Evolutionary conservation across 352 stramenopile genomes (phyloP), one percentile per base, ranked within the genome.

Genomic region (Aphanomyces astaci): DNA sequence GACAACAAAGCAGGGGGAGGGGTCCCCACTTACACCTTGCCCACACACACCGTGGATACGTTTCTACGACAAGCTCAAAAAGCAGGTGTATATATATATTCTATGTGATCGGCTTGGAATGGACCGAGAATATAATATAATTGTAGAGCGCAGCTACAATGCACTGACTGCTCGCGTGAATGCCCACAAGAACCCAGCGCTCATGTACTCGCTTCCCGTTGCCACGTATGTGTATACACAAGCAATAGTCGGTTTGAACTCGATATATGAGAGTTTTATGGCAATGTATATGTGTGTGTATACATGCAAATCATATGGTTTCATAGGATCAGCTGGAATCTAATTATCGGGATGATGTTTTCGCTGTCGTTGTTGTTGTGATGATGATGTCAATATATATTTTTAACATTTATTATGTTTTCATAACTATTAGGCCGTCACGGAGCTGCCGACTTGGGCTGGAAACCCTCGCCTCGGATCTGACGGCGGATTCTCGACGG

Each of bases 181-280:
- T 10, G n/a, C 19, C 5, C 39, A 48, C 15, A 67, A 67, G 25
- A 59, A 67, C 15, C 36, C 60, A 15, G 43, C 22, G 13, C 48
- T 28, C 11, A 67, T 56, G 39, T 67, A 67, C 33, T 30, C 60
- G 25, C 36, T 67, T 15, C 60, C 60, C 5, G 52, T 67, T 17
- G 60, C 60, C n/a, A 39, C 27, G 60, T 67, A 31, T 27, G 51
- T n/a, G n/a, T n/a, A n/a, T n/a, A n/a, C n/a, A n/a, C n/a, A n/a
- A n/a, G n/a, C n/a, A n/a, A n/a, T n/a, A n/a, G n/a, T n/a, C n/a
- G n/a, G n/a, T n/a, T n/a, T n/a, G n/a, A n/a, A n/a, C n/a, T n/a
- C n/a, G n/a, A n/a, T n/a, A n/a, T n/a, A n/a, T n/a, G n/a, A n/a
- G n/a, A n/a, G n/a, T n/a, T n/a, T n/a, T n/a, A n/a, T n/a, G n/a